Evolutionary conservation across 163 green algal genomes (phyloP).

Genomic region (Coccomyxa subellipsoidea): DNA sequence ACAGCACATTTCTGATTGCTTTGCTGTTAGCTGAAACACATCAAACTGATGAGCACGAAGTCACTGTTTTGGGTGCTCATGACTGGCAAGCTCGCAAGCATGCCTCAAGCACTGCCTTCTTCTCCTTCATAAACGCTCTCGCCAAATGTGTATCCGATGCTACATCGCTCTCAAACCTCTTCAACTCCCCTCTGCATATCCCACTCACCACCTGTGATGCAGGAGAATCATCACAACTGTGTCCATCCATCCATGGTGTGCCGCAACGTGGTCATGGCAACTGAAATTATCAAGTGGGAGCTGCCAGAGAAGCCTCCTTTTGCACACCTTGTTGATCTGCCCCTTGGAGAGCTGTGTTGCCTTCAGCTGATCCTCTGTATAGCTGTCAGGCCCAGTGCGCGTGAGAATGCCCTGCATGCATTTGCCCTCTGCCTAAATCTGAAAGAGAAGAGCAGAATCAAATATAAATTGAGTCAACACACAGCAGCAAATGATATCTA

Average conservation of each 20-base stretch:
- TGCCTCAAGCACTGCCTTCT: not conserved
- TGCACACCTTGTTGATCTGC: not conserved
- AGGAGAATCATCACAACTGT: not conserved
- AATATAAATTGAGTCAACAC: too few species aligned
- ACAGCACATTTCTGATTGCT: too few species aligned
- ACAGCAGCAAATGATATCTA: too few species aligned
- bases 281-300: too few species aligned
- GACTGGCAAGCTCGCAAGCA: not conserved
- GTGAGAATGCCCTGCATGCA: not conserved
- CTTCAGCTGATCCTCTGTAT: not conserved
- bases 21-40: too few species aligned
- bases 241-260: not conserved
- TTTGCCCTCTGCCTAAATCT: not conserved
- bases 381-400: not conserved
- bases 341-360: not conserved
- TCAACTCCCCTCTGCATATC: not conserved
- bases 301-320: too few species aligned
- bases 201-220: not conserved
- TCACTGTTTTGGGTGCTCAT: not conserved
- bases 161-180: not conserved
- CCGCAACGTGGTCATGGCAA: not conserved
- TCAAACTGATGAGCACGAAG: too few species aligned
- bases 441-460: too few species aligned
- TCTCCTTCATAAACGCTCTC: not conserved
- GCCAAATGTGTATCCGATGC: not conserved